A percentile compares a stretch with the other conserved stretches of the same genome.
Evolutionary conservation across 495 filamentous ascomycete species (phyloP).

Genomic region (Hyaloscypha hepaticicola): DNA sequence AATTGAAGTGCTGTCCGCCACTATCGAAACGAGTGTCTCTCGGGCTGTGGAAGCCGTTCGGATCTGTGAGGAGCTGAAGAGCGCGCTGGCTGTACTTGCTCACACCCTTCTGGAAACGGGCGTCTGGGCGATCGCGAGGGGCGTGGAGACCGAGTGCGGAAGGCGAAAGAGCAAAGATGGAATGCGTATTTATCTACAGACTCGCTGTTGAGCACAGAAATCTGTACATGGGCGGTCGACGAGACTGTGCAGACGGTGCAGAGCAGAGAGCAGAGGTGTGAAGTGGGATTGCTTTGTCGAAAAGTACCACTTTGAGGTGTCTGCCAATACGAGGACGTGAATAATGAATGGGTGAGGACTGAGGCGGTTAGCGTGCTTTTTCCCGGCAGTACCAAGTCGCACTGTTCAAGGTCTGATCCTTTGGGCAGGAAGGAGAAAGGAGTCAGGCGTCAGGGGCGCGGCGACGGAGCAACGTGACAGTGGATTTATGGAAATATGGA

Average conservation of each 20-base stretch:
- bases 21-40: background rate
- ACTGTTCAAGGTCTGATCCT: background rate
- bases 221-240: constrained; percentile 6
- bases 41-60: background rate
- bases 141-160: background rate
- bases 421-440: background rate
- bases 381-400: background rate
- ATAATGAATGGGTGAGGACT: constrained; percentile 4
- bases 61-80: background rate
- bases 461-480: too few species aligned
- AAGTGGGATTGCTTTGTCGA: background rate
- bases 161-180: background rate
- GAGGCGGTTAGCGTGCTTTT: background rate
- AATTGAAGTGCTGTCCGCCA: background rate
- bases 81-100: constrained; percentile 2
- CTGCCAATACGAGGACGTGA: constrained; percentile 12
- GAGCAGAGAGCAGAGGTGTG: background rate
- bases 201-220: constrained; percentile 19
- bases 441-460: background rate
- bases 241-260: background rate
- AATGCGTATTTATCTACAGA: constrained; percentile 16
- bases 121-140: constrained; percentile 22
- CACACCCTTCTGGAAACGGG: constrained; percentile 22
- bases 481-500: too few species aligned
- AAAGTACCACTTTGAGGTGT: background rate